Evolutionary conservation across 768 basidiomycete species (phyloP), one percentile per base, ranked within the genome.

Genomic region (Amylocystis lapponica): DNA sequence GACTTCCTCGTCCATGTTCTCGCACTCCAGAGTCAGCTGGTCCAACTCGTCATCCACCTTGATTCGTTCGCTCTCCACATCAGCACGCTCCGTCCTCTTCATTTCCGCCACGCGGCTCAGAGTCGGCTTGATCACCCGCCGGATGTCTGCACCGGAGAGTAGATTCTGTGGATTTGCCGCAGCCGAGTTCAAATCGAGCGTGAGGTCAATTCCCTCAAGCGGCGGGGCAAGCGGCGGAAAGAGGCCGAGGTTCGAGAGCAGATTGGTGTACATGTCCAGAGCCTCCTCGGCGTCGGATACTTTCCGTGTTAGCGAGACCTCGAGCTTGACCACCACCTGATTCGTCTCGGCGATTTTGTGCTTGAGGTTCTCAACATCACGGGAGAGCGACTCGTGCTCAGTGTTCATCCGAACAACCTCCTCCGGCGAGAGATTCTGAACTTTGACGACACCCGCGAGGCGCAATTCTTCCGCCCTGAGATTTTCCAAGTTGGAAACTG

Each of bases 321-420:
- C 95, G 37, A 91, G 76, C 14, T 79, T 77, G 71, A 88, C 81
- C 26, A 86, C 75, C 12, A 67, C 62, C 56, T 83, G 78, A 46
- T 83, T 81, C 2, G 83, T 79, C 52, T 93, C 85, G 0, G 78
- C 63, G 7, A 89, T 77, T 57, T 85, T 91, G 47, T 77, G 69
- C 50, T 79, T 83, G 42, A 93, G 76, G 47, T 88, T 86, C 49
- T 85, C 81, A 41, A 92, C 65, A 52, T 76, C 85, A 39, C 80
- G 76, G 4, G 77, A 69, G 27, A 95, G 71, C 21, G 72, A 78
- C 53, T 93, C 88, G 45, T 91, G 85, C 51, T 97, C 93, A 4
- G 80, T 80, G 54, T 85, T 93, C 89, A 99, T 94, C 27, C 81
- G 81, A 41, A 78, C 66, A 31, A 96, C 91, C 63, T 99, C 94